These are phyloP conservation scores for Teratosphaeria gauchensis DNA, from an alignment of 2,329 filamentous ascomycete genomes.

Conservation along the genomic window DNA sequence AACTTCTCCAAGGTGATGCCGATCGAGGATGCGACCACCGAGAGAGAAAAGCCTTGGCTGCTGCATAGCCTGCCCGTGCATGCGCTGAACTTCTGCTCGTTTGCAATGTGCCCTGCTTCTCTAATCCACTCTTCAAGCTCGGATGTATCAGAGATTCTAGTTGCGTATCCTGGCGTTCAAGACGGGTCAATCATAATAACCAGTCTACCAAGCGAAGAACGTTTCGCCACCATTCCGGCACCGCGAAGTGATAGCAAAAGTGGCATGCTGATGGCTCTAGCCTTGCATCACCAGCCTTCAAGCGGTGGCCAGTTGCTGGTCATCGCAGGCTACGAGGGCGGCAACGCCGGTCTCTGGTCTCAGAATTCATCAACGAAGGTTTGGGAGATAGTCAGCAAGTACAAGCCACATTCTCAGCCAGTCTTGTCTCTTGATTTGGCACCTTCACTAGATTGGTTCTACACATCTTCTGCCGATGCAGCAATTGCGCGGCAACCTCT, in stretches of 20 bases:
- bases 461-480: conserved; percentile 77
- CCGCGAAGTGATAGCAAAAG: conserved; percentile 39
- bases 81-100: conserved; percentile 90
- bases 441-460: conserved; percentile 46
- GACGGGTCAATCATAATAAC: conserved; percentile 66
- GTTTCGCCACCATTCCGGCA: conserved; percentile 51
- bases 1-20: conserved; percentile 60
- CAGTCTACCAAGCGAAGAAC: conserved; percentile 62
- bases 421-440: conserved; percentile 53
- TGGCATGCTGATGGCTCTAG: conserved; percentile 85
- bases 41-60: conserved; percentile 66
- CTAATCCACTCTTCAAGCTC: background rate
- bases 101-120: conserved; percentile 36
- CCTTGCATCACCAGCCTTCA: conserved; percentile 35
- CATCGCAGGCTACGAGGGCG: conserved; percentile 76
- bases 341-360: conserved; percentile 53
- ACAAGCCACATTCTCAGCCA: conserved; percentile 66
- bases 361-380: conserved; percentile 33
- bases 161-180: conserved; percentile 61
- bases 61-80: conserved; percentile 77
- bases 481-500: conserved; percentile 68
- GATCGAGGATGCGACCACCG: conserved; percentile 46
- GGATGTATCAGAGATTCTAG: conserved; percentile 30
- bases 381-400: conserved; percentile 52
- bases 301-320: conserved; percentile 46